phyloP scores from a whole-genome alignment of 495 filamentous ascomycete genomes.

The Wilcoxina mikolae region DNA sequence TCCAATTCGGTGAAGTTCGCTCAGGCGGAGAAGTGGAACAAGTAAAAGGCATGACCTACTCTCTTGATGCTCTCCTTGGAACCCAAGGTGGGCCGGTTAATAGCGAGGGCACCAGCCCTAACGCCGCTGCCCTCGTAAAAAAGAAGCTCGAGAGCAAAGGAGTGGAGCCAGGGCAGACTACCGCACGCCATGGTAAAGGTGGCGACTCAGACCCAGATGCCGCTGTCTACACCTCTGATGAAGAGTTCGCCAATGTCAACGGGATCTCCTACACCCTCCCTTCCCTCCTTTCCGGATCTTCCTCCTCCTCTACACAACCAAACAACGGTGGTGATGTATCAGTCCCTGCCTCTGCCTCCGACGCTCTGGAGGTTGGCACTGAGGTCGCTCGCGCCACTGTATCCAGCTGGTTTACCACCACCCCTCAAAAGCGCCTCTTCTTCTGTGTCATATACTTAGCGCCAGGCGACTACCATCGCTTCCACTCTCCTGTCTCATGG shows the following conservation, averaged over 20 bases:
- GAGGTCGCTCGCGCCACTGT: conserved; percentile 52
- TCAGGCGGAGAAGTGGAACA: conserved; percentile 84
- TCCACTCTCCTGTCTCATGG: conserved; percentile 89
- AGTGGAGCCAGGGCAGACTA: conserved; percentile 7
- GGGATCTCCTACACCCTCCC: conserved; percentile 95
- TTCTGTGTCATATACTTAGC: conserved; percentile 97
- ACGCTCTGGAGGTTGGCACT: conserved; percentile 58
- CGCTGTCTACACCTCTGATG: conserved; percentile 56
- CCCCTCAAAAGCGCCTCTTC: conserved; percentile 42
- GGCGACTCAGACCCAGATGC: conserved; percentile 32
- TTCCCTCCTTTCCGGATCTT: conserved; percentile 63
- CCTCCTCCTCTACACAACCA: conserved; percentile 28
- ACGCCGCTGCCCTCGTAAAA: conserved; percentile 9
- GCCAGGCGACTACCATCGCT: conserved; percentile 95
- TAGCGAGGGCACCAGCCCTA: not conserved
- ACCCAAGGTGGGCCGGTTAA: conserved; percentile 35
- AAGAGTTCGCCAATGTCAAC: conserved; percentile 90
- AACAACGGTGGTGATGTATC: conserved; percentile 42
- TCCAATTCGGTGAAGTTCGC: conserved; percentile 86
- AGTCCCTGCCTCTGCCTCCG: conserved; percentile 49
- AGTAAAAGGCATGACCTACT: conserved; percentile 97
- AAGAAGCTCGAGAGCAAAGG: conserved; percentile 6
- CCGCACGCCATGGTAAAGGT: conserved; percentile 6
- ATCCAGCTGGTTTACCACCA: conserved; percentile 11
- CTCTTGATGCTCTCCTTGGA: conserved; percentile 79